Evolutionary conservation across 805 yeast species (phyloP).

Genomic region (Alloascoidea africana): DNA sequence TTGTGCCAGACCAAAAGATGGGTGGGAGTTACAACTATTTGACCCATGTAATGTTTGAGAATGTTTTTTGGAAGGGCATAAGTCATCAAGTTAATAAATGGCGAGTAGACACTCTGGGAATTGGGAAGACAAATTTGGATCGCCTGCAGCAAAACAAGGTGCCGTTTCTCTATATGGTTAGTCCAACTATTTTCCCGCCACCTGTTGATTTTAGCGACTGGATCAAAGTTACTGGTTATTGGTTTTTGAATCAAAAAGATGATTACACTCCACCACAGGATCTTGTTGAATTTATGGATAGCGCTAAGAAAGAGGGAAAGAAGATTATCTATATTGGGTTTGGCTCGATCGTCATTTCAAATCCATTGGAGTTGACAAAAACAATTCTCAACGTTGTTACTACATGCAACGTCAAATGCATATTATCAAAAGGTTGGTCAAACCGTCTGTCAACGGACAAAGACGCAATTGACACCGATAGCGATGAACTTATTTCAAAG

Average conservation of each 20-base stretch:
- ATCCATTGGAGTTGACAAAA: conserved; percentile 63
- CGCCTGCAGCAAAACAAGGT: conserved; percentile 61
- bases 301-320: conserved; percentile 44
- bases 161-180: conserved; percentile 81
- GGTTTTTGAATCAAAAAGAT: conserved; percentile 62
- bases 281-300: conserved; percentile 39
- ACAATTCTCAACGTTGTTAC: conserved; percentile 70
- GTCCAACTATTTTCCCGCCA: conserved; percentile 83
- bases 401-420: conserved; percentile 72
- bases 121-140: conserved; percentile 58
- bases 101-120: conserved; percentile 53
- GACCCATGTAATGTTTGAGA: conserved; percentile 88
- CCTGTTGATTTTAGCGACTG: conserved; percentile 89
- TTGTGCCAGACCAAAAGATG: conserved; percentile 84
- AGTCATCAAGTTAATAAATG: conserved; percentile 77
- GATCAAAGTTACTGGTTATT: conserved; percentile 89
- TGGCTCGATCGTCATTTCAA: conserved; percentile 85
- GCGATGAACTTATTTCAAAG: conserved; percentile 18
- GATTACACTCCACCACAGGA: conserved; percentile 44
- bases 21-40: conserved; percentile 89
- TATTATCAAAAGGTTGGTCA: conserved; percentile 91
- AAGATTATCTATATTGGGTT: conserved; percentile 86
- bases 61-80: conserved; percentile 86
- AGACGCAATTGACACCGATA: conserved; percentile 10
- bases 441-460: conserved; percentile 37